Evolutionary conservation across 169 alveolate species (phyloP), one percentile per base, ranked within the genome.

Genomic region (Plasmodium ovale): DNA sequence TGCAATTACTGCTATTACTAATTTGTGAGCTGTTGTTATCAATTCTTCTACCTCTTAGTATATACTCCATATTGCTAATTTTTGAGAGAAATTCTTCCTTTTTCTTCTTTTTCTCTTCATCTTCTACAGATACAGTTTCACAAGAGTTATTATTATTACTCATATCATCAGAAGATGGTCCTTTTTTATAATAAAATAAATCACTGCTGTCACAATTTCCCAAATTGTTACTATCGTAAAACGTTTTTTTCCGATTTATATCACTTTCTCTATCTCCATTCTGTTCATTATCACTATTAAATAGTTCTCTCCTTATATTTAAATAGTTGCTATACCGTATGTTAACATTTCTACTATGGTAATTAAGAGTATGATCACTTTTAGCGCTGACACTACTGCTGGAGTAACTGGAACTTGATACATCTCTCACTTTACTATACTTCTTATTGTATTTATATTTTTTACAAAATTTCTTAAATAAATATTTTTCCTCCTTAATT

Each of bases 401-500:
- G 58, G 84, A 56, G 0, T 25, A 10, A 53, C 29, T 49, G 0
- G 90, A 82, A 23, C 47, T 27, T 16, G 77, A 53, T 14, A 29
- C 3, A 35, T 42, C 56, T 21, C 51, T 21, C 16, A 23, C 19
- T 27, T 47, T 33, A 27, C 27, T 10, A 65, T 14, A 33, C 37
- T 65, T 65, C 2, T 54, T 51, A 14, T 23, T 65, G 2, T 65
- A 35, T 42, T 16, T 67, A 35, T 51, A 35, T 12, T 51, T 53
- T 65, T 59, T 39, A 82, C 82, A 65, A 21, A 51, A 49, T 39
- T 82, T 82, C 37, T 82, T 65, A 65, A 65, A 64, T 29, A 65
- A 65, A 23, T 82, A 49, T 56, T 82, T 82, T 58, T 82, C 82
- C 59, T 82, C 90, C 44, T 82, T 65, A 21, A 82, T 82, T n/a